phyloP scores from a whole-genome alignment of 768 basidiomycete species.

The Paxillus involutus region DNA sequence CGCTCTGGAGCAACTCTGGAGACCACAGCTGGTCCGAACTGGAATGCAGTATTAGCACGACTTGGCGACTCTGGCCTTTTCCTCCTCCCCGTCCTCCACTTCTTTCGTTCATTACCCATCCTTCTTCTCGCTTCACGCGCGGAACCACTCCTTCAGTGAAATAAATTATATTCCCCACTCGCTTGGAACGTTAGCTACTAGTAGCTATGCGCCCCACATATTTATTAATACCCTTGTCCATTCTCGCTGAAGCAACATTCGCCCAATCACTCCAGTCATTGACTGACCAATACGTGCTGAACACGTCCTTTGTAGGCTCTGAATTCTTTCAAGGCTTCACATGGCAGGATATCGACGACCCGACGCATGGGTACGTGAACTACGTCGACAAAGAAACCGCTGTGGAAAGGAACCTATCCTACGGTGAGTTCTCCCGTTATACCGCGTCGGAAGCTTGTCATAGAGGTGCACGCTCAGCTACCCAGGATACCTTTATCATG shows the following conservation, averaged over 20 bases:
- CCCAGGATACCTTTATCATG: slow-evolving; percentile 50
- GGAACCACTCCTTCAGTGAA: not conserved
- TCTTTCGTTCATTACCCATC: not conserved
- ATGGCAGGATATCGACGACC: slow-evolving; percentile 54
- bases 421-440: slow-evolving; percentile 33
- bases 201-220: not conserved
- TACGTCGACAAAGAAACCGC: slow-evolving; percentile 50
- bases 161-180: not conserved
- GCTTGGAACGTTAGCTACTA: not conserved
- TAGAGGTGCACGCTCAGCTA: not conserved
- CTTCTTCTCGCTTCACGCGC: too few relatives aligned
- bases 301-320: slow-evolving; percentile 25
- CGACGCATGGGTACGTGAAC: slow-evolving; percentile 67
- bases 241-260: not conserved
- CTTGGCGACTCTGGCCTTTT: too few relatives aligned
- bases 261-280: slow-evolving; percentile 1
- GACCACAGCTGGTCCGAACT: too few relatives aligned
- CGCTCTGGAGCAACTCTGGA: too few relatives aligned
- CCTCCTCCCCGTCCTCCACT: not conserved
- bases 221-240: not conserved
- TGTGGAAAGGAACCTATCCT: slow-evolving; percentile 42
- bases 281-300: not conserved
- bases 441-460: not conserved
- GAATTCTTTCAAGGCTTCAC: slow-evolving; percentile 48
- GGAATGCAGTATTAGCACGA: too few relatives aligned